Base-by-base conservation (phyloP, 306 rosid species). In the Geum urbanum region DNA sequence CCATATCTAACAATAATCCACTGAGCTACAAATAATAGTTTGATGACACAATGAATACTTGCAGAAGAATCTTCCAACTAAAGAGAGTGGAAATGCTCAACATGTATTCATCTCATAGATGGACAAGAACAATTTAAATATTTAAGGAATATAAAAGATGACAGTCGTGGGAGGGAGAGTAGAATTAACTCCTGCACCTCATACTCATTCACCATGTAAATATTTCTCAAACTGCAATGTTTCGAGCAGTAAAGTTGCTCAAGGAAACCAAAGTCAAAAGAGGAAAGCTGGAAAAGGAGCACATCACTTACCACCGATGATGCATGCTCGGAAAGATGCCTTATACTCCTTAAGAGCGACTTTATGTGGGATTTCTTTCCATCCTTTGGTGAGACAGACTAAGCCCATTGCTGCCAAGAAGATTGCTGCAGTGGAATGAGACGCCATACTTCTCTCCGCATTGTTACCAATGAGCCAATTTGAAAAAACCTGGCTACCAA, bases 401-500 rank as follows among this genome's bases (percentile, higher is more conserved):
- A 91, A 77, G 77, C 89, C 79, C 47, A 82, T 56, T 76, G 85
- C 47, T 35, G 92, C 96, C 81, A 91, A 78, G 77, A 90, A 69
- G 72, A 94, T 74, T 67, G 84, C 77, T 50, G 84, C 76, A 48
- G 71, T 78, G 66, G 89, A 78, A 81, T 86, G 86, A 77, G 83
- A 72, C 5, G 51, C 59, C 32, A 83, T 60, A 69, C 39, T 89
- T 72, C 65, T 83, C 77, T 70, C 80, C 19, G 49, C 67, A 69
- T 72, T 74, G 80, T 87, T 69, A 63, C 80, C 91, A 59, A 91
- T 62, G 69, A 91, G 82, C 92, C 96, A 87, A 82, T 94, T 91
- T 69, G 90, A 85, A 87, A 94, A 79, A 76, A 87, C 72, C 80
- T 94, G 99, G 86, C 94, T 86, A 77, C 88, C 96, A 77, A 94